These are phyloP conservation scores for Perilla frutescens DNA, from an alignment of 257 asterid species.

Conservation along the genomic window DNA sequence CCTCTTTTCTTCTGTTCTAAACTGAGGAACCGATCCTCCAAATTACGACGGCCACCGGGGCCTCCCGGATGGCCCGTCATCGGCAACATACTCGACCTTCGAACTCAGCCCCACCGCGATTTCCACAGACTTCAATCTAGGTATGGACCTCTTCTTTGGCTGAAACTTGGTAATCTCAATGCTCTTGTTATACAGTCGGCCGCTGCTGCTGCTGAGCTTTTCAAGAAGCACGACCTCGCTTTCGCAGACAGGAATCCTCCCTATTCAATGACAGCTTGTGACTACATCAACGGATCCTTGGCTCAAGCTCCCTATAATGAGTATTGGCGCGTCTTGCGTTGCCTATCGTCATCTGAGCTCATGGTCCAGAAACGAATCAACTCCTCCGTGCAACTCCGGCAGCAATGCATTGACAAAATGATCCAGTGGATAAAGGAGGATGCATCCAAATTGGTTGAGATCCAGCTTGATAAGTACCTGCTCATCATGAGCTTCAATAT, in stretches of 20 bases:
- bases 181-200: slow-evolving; percentile 42
- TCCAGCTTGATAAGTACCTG: slow-evolving; percentile 40
- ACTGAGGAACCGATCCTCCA: slow-evolving; percentile 15
- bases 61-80: slow-evolving; percentile 54
- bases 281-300: slow-evolving; percentile 38
- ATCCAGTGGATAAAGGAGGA: slow-evolving; percentile 45
- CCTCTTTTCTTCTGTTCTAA: not conserved
- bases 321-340: slow-evolving; percentile 46
- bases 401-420: slow-evolving; percentile 42
- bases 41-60: slow-evolving; percentile 45
- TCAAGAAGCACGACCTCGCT: slow-evolving; percentile 49
- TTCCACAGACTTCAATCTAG: slow-evolving; percentile 30
- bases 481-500: slow-evolving; percentile 43
- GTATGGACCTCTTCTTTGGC: slow-evolving; percentile 50
- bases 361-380: slow-evolving; percentile 41
- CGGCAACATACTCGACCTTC: slow-evolving; percentile 50
- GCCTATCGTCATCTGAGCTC: slow-evolving; percentile 48
- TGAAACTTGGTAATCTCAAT: slow-evolving; percentile 44
- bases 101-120: slow-evolving; percentile 41
- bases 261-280: slow-evolving; percentile 40
- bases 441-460: slow-evolving; percentile 23
- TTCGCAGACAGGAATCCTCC: slow-evolving; percentile 40
- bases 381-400: slow-evolving; percentile 31
- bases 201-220: slow-evolving; percentile 45
- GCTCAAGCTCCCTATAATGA: slow-evolving; percentile 40